Evolutionary conservation across 192 early-diverging fungal genomes (phyloP).

Genomic region (Umbelopsis sp.): DNA sequence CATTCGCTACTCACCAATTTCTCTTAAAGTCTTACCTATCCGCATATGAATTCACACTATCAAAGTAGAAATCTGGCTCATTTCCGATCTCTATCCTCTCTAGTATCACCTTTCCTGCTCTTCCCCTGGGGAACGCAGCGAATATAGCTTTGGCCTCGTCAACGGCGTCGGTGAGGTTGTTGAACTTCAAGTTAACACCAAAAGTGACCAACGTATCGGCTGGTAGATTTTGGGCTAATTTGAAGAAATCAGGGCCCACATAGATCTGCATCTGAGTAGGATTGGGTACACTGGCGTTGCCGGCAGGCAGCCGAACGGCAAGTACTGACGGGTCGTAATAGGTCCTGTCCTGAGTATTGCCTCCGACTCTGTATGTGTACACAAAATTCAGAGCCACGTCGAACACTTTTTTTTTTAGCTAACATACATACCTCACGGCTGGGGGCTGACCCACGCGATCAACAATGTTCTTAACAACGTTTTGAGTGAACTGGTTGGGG

Average conservation of each 20-base stretch:
- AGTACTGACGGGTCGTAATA: conserved; percentile 4
- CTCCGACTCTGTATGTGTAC: neutral
- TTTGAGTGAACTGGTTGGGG: conserved; percentile 9
- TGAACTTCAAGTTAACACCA: conserved; percentile 5
- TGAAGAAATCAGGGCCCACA: conserved; percentile 1
- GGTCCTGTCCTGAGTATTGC: conserved; percentile 2
- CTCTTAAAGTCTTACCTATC: neutral
- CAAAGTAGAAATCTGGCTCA: conserved; percentile 13
- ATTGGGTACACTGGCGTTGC: neutral
- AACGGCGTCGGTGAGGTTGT: neutral
- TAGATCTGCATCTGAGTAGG: conserved; percentile 4
- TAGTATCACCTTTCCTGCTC: neutral
- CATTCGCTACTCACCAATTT: neutral
- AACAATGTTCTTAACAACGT: conserved; percentile 1
- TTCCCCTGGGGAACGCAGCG: neutral
- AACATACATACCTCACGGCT: conserved; percentile 2
- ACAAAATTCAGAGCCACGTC: neutral
- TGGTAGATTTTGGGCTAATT: neutral
- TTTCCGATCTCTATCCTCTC: conserved; percentile 8
- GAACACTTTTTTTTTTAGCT: neutral
- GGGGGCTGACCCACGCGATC: neutral
- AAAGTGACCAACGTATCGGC: neutral
- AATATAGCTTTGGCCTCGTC: neutral
- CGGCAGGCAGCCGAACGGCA: neutral
- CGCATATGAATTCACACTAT: conserved; percentile 5